Evolutionary conservation across 2,329 filamentous ascomycete genomes (phyloP), one percentile per base, ranked within the genome.

Genomic region (Fusarium nygamai): DNA sequence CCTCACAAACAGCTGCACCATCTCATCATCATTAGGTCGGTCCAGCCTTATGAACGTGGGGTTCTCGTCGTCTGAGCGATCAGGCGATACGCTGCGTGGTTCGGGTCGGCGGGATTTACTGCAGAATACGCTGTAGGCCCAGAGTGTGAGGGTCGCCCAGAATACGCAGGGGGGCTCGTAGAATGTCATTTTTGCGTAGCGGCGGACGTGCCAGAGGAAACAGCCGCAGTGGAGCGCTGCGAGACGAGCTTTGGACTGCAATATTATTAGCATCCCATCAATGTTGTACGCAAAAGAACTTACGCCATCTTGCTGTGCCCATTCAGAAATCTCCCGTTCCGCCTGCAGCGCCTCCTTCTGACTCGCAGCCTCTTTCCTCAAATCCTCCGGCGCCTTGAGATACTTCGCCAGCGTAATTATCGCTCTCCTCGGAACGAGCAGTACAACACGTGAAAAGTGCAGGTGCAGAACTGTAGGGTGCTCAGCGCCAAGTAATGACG

Each of bases 381-480:
- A 34, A 6, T 6, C 3, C 3, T 46, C 46, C 5, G 61, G 38
- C 1, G 38, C 48, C 16, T 34, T 33, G 1, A 67, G 31, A 27
- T 64, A 82, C 6, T 74, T 80, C 5, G 84, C 84, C 11, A 89
- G 76, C 4, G 79, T 80, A 5, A 84, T 82, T 22, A 90, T 87
- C 33, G 86, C 82, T 4, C 81, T 80, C 48, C 84, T 85, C 0
- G 88, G 88, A 1, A 85, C 82, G 1, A 90, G 83, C 5, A 91
- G 79, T 0, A 90, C 80, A 4, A 90, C 82, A 5, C 89, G 83
- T 0, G 89, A 85, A 4, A 87, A 78, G 72, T 91, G 89, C 7
- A 91, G 83, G 71, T 90, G 88, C 12, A 90, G 78, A 0, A 91
- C 83, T 3, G 86, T 88, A 6, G 87, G 84, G 65, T 89, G 87